Percentiles rank a stretch among this genome's conserved stretches.
Evolutionary conservation across 495 filamentous ascomycete species (phyloP).

Genomic region (Hypoxylon lienhwacheense): DNA sequence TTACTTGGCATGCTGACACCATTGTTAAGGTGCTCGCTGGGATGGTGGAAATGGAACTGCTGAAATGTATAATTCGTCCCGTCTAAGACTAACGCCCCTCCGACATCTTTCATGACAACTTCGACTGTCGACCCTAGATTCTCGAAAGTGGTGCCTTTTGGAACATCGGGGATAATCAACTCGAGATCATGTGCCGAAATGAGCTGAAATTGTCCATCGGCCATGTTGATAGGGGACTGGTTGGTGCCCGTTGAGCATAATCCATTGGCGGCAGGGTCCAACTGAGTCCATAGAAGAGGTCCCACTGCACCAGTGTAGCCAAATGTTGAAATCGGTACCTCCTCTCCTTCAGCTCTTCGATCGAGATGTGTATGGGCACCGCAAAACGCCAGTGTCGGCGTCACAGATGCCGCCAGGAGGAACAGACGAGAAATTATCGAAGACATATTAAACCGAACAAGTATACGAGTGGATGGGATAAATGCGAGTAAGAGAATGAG

Average conservation of each 20-base stretch:
- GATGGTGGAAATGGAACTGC: slow-evolving; percentile 74
- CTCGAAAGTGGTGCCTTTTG: slow-evolving; percentile 54
- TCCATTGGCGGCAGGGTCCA: slow-evolving; percentile 48
- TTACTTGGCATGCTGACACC: slow-evolving; percentile 47
- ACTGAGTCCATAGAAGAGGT: slow-evolving; percentile 60
- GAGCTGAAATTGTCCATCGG: slow-evolving; percentile 45
- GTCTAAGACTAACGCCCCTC: slow-evolving; percentile 47
- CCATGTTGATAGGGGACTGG: slow-evolving; percentile 66
- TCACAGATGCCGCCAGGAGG: slow-evolving; percentile 34
- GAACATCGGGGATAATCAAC: slow-evolving; percentile 40
- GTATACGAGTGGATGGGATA: neutral
- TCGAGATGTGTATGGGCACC: slow-evolving; percentile 39
- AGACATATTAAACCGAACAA: slow-evolving; percentile 17
- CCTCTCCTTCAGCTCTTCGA: slow-evolving; percentile 42
- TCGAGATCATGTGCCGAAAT: slow-evolving; percentile 43
- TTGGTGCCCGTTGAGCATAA: slow-evolving; percentile 56
- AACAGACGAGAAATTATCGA: slow-evolving; percentile 24
- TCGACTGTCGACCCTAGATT: slow-evolving; percentile 64
- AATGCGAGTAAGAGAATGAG: neutral
- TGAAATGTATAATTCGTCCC: slow-evolving; percentile 54
- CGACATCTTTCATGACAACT: slow-evolving; percentile 48
- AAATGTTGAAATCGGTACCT: slow-evolving; percentile 41
- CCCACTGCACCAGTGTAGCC: slow-evolving; percentile 57
- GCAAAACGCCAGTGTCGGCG: slow-evolving; percentile 33
- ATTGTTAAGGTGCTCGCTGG: slow-evolving; percentile 64